Percentiles rank a stretch among this genome's conserved stretches.
Evolutionary conservation across 805 yeast genomes (phyloP).

Genomic region (Kodamaea hsintzibuensis): DNA sequence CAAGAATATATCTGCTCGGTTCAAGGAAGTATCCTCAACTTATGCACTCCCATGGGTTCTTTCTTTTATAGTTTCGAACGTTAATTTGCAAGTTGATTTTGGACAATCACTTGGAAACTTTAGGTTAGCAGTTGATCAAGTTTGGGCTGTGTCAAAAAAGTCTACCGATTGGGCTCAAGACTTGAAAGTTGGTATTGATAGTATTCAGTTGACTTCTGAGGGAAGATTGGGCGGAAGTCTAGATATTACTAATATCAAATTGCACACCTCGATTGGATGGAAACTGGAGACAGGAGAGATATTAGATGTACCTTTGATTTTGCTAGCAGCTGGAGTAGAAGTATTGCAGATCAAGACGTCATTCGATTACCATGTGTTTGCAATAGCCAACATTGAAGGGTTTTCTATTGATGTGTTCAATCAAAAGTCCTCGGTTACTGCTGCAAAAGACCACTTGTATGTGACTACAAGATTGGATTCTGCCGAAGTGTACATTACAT

Average conservation of each 20-base stretch:
- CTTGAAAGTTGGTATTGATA: conserved; percentile 59
- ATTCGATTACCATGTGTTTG: conserved; percentile 84
- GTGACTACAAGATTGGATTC: conserved; percentile 51
- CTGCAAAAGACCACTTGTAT: conserved; percentile 60
- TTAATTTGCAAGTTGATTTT: conserved; percentile 63
- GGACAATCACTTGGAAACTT: conserved; percentile 82
- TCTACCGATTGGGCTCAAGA: conserved; percentile 70
- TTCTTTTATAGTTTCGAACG: conserved; percentile 53
- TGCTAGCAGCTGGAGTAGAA: conserved; percentile 57
- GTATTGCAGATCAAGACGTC: conserved; percentile 60
- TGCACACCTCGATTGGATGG: conserved; percentile 76
- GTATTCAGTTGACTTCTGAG: conserved; percentile 51
- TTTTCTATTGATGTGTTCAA: conserved; percentile 63
- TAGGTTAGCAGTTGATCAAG: conserved; percentile 50
- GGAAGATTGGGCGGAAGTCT: conserved; percentile 83
- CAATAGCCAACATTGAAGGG: conserved; percentile 54
- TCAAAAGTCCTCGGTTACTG: conserved; percentile 53
- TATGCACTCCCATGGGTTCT: conserved; percentile 75
- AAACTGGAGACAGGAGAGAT: conserved; percentile 42
- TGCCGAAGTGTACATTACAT: conserved; percentile 68
- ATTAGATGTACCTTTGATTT: conserved; percentile 65
- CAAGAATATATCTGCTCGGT: conserved; percentile 44
- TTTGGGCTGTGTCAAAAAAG: conserved; percentile 73
- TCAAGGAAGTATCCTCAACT: conserved; percentile 60
- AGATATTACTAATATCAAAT: conserved; percentile 46